Conservation (phyloP, 306 rosid genomes). For the Styphnolobium japonicum region DNA sequence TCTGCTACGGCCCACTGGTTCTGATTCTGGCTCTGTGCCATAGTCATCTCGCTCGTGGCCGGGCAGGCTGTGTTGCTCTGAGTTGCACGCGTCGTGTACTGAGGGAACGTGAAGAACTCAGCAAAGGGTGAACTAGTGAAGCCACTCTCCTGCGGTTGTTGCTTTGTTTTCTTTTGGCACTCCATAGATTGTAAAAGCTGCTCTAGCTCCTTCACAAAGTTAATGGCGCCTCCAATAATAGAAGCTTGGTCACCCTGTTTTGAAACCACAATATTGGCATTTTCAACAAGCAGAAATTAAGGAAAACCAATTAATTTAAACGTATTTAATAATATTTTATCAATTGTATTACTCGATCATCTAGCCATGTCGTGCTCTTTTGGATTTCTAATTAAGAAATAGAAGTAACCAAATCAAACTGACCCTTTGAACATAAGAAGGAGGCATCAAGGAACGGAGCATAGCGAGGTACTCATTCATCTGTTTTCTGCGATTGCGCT, state of each 20-base stretch:
- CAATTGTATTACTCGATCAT: background rate
- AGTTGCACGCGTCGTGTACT: slow-evolving; percentile 54
- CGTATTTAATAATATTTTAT: background rate
- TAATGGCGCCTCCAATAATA: slow-evolving; percentile 89
- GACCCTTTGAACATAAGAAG: slow-evolving; percentile 90
- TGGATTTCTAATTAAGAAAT: background rate
- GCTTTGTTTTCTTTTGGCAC: slow-evolving; percentile 31
- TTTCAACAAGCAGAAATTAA: background rate
- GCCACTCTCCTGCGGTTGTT: background rate
- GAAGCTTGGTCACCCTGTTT: slow-evolving; percentile 95
- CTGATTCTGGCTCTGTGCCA: slow-evolving; percentile 26
- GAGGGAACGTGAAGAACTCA: slow-evolving; percentile 81
- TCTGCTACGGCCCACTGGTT: slow-evolving; percentile 53
- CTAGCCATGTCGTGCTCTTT: background rate
- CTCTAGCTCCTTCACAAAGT: slow-evolving; percentile 88
- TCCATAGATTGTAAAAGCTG: slow-evolving; percentile 67
- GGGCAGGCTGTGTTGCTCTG: slow-evolving; percentile 11
- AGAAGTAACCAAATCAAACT: background rate
- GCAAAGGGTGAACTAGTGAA: slow-evolving; percentile 40
- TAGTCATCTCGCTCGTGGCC: background rate
- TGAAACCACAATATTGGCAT: background rate
- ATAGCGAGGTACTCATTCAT: slow-evolving; percentile 85
- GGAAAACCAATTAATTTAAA: background rate
- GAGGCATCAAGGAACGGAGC: slow-evolving; percentile 84
- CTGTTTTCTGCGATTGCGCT: slow-evolving; percentile 86